These are phyloP conservation scores for Erysimum cheiri DNA, from an alignment of 441 rosid genomes.

Conservation along the genomic window DNA sequence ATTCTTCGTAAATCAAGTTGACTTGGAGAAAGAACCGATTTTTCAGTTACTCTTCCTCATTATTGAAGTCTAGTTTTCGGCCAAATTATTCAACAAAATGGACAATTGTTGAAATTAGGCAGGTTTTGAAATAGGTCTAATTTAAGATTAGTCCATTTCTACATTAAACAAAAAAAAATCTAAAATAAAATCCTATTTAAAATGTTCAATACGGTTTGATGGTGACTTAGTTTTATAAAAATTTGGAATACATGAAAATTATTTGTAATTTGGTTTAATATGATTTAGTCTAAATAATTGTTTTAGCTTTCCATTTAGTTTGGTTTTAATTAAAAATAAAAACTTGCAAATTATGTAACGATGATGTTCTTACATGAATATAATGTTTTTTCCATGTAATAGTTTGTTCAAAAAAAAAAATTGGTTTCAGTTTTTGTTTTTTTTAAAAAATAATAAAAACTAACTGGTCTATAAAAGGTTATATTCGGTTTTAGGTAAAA, in stretches of 20 bases:
- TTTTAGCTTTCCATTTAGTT: not conserved
- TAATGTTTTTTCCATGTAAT: not conserved
- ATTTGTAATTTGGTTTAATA: not conserved
- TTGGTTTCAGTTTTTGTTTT: too few species aligned
- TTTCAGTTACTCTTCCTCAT: not conserved
- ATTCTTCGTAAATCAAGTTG: not conserved
- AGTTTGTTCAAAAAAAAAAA: too few species aligned
- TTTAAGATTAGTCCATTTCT: not conserved
- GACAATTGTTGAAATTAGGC: not conserved
- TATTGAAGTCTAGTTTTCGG: not conserved
- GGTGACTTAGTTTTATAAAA: not conserved
- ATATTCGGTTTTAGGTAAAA: not conserved
- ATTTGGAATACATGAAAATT: not conserved
- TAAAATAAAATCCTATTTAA: not conserved
- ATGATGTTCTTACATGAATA: not conserved
- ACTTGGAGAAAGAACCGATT: not conserved
- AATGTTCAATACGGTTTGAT: not conserved
- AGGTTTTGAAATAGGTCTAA: not conserved
- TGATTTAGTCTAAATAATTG: not conserved
- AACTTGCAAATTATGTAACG: not conserved
- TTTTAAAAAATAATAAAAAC: too few species aligned
- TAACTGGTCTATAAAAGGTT: not conserved
- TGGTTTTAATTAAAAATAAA: not conserved
- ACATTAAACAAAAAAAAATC: not conserved
- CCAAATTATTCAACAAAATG: not conserved